Base-by-base conservation (phyloP, 2,329 filamentous ascomycete genomes). In the Aspergillus udagawae region DNA sequence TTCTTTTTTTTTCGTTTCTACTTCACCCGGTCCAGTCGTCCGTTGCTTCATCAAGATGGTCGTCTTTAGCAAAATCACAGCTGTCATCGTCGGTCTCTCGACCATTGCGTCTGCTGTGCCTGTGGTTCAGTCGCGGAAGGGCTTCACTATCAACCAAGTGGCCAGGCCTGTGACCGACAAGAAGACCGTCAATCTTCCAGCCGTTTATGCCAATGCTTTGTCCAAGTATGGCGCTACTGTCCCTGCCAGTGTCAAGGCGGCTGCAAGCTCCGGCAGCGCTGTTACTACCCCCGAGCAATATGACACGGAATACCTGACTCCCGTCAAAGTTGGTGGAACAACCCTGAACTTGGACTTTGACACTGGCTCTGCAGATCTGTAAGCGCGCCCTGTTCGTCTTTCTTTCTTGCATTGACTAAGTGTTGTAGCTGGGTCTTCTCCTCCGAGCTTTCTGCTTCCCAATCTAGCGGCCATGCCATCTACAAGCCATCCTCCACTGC, bases 311-410 rank as follows among this genome's bases (percentile, higher is more conserved):
- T 88, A 86, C 56, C 74, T 86, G 29, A 80, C 82, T 55, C 83
- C 86, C 0, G 83, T 91, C 49, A 79, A 77, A 2, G 77, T 91
- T 60, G 89, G 88, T 48, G 75, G 81, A 67, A 84, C 87, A 64
- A 82, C 76, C 3, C 69, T 90, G 60, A 81, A 85, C 58, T 70
- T 92, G 59, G 87, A 90, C 68, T 82, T 92, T 59, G 89, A 92
- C 63, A 92, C 89, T 14, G 87, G 80, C 60, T 88, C 79, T 61
- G 80, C 85, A 45, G 86, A 89, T 73, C 82, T 89, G 87, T 85
- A 73, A 76, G 82, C 75, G 42, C 21, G 12, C 27, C 44, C 12
- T 23, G 25, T 1, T 27, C 14, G 1, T 25, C n/a, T 14, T 6
- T 28, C 51, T 29, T 47, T 23, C 1, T 25, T 55, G 12, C 7